Conservation (phyloP, 768 basidiomycete species). For the Lactarius akahatsu region DNA sequence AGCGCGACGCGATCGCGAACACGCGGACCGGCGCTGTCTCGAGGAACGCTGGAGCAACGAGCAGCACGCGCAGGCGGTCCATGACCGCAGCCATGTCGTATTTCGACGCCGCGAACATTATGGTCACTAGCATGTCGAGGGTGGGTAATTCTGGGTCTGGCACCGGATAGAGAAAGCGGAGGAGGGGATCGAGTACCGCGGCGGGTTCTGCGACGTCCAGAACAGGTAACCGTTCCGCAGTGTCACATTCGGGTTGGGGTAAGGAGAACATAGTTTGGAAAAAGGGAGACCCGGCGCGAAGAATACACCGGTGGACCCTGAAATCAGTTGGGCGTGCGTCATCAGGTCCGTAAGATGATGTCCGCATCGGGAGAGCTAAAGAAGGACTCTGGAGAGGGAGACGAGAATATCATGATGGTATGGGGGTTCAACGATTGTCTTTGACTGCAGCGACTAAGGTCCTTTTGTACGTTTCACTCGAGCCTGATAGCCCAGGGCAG, state of each 20-base stretch:
- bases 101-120: constrained; percentile 58
- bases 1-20: constrained; percentile 68
- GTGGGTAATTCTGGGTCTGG: constrained; percentile 51
- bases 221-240: constrained; percentile 39
- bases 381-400: constrained; percentile 22
- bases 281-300: constrained; percentile 63
- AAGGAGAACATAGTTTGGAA: constrained; percentile 68
- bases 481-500: constrained; percentile 11
- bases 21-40: constrained; percentile 54
- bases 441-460: background rate
- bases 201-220: constrained; percentile 57
- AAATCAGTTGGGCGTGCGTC: constrained; percentile 45
- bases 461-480: constrained; percentile 16
- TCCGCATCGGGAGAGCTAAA: constrained; percentile 54
- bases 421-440: background rate
- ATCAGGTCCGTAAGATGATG: constrained; percentile 49
- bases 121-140: constrained; percentile 52
- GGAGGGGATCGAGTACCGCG: constrained; percentile 46
- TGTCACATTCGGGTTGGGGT: constrained; percentile 47
- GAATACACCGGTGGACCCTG: constrained; percentile 59
- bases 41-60: constrained; percentile 52
- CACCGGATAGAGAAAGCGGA: constrained; percentile 63
- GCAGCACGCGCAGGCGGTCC: constrained; percentile 48
- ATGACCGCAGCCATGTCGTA: constrained; percentile 57
- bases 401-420: constrained; percentile 13